Evolutionary conservation across 1,139 yeast species (phyloP).

Genomic region (Pneumocystis sp.): DNA sequence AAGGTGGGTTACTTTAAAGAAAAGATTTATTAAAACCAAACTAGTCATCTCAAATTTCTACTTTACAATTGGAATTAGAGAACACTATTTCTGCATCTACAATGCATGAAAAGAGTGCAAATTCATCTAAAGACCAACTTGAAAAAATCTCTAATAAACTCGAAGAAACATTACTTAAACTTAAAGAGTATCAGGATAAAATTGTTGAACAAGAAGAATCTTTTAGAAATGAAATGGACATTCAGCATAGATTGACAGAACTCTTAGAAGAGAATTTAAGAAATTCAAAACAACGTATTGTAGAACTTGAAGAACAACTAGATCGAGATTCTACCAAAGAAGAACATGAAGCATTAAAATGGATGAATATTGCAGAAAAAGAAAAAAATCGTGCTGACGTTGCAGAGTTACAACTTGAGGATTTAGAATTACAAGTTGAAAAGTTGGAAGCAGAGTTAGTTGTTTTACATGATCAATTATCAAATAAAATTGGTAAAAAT

Average conservation of each 20-base stretch:
- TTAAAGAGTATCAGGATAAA: slow-evolving; percentile 37
- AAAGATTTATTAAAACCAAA: background rate
- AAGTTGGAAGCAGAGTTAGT: slow-evolving; percentile 5
- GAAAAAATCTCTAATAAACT: slow-evolving; percentile 27
- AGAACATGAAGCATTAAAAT: slow-evolving; percentile 21
- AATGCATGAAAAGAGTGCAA: slow-evolving; percentile 16
- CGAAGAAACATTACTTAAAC: slow-evolving; percentile 28
- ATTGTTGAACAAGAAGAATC: slow-evolving; percentile 36
- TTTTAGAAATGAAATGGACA: slow-evolving; percentile 45
- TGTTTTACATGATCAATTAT: slow-evolving; percentile 10
- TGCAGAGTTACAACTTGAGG: slow-evolving; percentile 21
- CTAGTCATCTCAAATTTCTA: slow-evolving; percentile 16
- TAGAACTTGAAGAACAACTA: slow-evolving; percentile 33
- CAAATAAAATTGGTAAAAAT: slow-evolving; percentile 3
- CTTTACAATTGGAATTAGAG: slow-evolving; percentile 27
- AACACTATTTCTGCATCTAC: slow-evolving; percentile 17
- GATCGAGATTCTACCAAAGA: slow-evolving; percentile 26
- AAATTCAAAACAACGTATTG: slow-evolving; percentile 20
- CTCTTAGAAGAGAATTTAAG: slow-evolving; percentile 39
- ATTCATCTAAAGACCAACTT: slow-evolving; percentile 23
- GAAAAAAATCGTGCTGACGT: slow-evolving; percentile 19
- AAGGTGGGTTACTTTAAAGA: slow-evolving; percentile 15
- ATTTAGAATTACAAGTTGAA: slow-evolving; percentile 21
- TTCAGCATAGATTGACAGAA: slow-evolving; percentile 49
- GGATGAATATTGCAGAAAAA: slow-evolving; percentile 21